Evolutionary conservation across 768 basidiomycete species (phyloP), one percentile per base, ranked within the genome.

Genomic region (Calocybe indica): DNA sequence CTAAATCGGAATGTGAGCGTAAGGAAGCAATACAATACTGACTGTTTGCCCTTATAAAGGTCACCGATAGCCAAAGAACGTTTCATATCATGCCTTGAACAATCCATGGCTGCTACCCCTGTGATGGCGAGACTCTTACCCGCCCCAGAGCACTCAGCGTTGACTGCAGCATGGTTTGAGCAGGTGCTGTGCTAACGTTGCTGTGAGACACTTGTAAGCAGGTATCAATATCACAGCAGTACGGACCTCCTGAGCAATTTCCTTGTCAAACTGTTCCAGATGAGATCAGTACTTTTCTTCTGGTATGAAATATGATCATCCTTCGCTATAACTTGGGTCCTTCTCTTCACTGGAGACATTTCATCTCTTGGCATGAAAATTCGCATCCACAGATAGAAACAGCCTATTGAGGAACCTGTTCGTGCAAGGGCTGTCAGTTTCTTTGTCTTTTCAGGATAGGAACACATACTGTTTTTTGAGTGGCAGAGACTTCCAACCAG

Each of bases 1-100:
- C 13, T 29, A 9, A 42, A 15, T 5, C 8, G 41, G 6, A 22
- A 42, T 6, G 41, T 5, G 9, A 6, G 7, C 22, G n/a, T n/a
- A n/a, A n/a, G n/a, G 9, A 9, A 13, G 22, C 28, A 9, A 30
- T 10, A 5, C 11, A 14, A 42, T 31, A 42, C 41, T 5, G 14
- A 42, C 41, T 14, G 7, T 14, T 42, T 31, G 1, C 64, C 63
- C 36, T 59, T 64, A 40, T 63, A 59, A 0, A 68, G 43, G 45
- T 68, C 65, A 0, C 58, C 63, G 29, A 61, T 49, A 4, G 60
- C 56, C 10, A 50, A 53, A 3, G 56, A 57, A 12, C 52, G 52
- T n/a, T 62, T 37, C 28, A 60, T 32, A 30, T 60, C 52, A 43
- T 63, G 60, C 5, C 56, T 52, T 2, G 58, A 53, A 45, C 64